Evolutionary conservation across 2,329 filamentous ascomycete species (phyloP).

Genomic region (Orbilia blumenaviensis): DNA sequence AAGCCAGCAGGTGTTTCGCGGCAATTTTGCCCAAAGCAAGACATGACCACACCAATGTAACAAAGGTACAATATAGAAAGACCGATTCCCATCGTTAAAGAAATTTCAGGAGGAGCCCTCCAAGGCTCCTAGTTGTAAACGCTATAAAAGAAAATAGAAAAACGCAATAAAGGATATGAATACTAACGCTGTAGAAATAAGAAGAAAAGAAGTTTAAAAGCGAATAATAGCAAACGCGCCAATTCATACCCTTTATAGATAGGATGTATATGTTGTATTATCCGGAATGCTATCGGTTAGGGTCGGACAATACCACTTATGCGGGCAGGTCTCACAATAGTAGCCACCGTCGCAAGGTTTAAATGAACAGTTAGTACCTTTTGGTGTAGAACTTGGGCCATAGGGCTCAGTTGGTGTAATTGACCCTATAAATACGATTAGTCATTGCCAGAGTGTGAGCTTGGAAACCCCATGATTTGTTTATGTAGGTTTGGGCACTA

Average conservation of each 20-base stretch:
- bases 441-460: background rate
- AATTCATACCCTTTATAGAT: background rate
- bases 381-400: background rate
- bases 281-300: background rate
- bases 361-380: slow-evolving; percentile 31
- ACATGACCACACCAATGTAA: background rate
- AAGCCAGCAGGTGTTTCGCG: background rate
- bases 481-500: background rate
- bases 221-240: background rate
- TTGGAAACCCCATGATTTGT: background rate
- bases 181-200: background rate
- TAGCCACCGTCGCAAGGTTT: slow-evolving; percentile 45
- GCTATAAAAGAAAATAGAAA: slow-evolving; percentile 4
- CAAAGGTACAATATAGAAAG: slow-evolving; percentile 16
- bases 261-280: slow-evolving; percentile 7
- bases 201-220: background rate
- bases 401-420: background rate
- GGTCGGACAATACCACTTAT: slow-evolving; percentile 50
- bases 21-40: background rate
- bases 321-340: slow-evolving; percentile 46
- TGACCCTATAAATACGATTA: slow-evolving; percentile 5
- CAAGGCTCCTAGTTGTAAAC: slow-evolving; percentile 4
- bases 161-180: slow-evolving; percentile 1
- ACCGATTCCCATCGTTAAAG: slow-evolving; percentile 4
- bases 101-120: slow-evolving; percentile 14